phyloP scores from a whole-genome alignment of 2,329 filamentous ascomycete genomes.

The Aureobasidium sp. region DNA sequence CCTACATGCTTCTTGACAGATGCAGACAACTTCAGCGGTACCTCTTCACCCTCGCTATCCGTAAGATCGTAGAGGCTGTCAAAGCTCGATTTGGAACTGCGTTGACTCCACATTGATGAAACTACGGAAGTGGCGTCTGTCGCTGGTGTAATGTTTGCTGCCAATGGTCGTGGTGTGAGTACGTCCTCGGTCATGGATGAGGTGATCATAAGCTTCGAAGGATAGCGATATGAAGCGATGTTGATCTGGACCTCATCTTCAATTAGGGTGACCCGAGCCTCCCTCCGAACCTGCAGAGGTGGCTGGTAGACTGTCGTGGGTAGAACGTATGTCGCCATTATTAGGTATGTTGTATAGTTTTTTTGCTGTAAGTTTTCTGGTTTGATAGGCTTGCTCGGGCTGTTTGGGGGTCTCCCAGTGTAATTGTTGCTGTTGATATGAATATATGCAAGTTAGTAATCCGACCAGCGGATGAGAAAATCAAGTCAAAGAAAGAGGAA shows the following conservation, averaged over 20 bases:
- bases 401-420: background rate
- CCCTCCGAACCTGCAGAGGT: slow-evolving; percentile 50
- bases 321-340: slow-evolving; percentile 41
- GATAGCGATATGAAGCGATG: slow-evolving; percentile 24
- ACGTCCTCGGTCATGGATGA: slow-evolving; percentile 51
- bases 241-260: slow-evolving; percentile 42
- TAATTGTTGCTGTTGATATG: slow-evolving; percentile 8
- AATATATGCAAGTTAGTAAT: slow-evolving; percentile 14
- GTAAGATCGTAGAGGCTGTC: slow-evolving; percentile 84
- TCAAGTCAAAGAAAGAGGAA: slow-evolving; percentile 16
- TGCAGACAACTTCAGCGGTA: slow-evolving; percentile 44
- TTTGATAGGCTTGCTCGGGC: slow-evolving; percentile 7
- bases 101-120: slow-evolving; percentile 47
- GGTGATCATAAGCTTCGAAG: slow-evolving; percentile 25
- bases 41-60: slow-evolving; percentile 55
- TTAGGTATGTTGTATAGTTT: slow-evolving; percentile 14
- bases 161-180: slow-evolving; percentile 52
- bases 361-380: background rate
- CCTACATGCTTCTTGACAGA: slow-evolving; percentile 37
- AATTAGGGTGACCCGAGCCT: slow-evolving; percentile 56
- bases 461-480: slow-evolving; percentile 37
- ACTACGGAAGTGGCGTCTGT: slow-evolving; percentile 36
- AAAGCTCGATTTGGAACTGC: slow-evolving; percentile 63
- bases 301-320: slow-evolving; percentile 44
- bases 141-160: slow-evolving; percentile 39